A percentile compares a stretch with the other conserved stretches of the same genome.
These are phyloP conservation scores for Angophora floribunda DNA, from an alignment of 345 rosid species.

Conservation along the genomic window DNA sequence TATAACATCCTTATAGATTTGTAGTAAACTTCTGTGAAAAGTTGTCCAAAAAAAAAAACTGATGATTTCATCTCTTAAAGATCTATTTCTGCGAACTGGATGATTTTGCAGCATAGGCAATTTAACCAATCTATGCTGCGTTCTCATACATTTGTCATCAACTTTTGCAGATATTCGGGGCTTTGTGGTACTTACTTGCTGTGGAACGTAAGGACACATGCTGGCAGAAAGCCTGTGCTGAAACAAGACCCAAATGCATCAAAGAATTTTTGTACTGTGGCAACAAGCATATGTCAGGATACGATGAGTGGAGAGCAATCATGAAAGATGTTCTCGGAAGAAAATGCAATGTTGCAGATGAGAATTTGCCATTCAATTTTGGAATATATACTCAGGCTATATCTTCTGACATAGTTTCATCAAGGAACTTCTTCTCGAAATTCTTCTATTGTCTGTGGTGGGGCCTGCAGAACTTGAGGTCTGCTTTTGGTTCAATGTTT, in stretches of 20 bases:
- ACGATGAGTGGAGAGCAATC: conserved; percentile 39
- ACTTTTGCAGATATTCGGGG: conserved; percentile 59
- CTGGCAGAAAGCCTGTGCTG: conserved; percentile 52
- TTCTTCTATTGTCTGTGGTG: conserved; percentile 88
- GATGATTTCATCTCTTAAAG: not conserved
- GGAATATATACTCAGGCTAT: conserved; percentile 77
- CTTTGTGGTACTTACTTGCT: conserved; percentile 77
- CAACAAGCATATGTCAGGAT: conserved; percentile 28
- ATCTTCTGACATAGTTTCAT: conserved; percentile 39
- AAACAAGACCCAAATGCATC: conserved; percentile 22
- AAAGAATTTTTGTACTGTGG: conserved; percentile 61
- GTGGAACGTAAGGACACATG: conserved; percentile 71
- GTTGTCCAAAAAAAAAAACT: not conserved
- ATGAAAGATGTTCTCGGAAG: conserved; percentile 24
- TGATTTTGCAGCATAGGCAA: not conserved
- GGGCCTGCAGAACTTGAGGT: conserved; percentile 94
- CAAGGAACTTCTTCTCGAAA: conserved; percentile 40
- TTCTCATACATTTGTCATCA: not conserved
- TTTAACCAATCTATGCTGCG: not conserved
- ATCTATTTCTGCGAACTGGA: not conserved
- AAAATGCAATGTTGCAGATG: conserved; percentile 24
- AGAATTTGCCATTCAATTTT: conserved; percentile 31
- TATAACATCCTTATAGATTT: not conserved
- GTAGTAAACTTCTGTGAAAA: not conserved
- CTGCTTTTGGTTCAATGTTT: not conserved